phyloP scores from a whole-genome alignment of 768 basidiomycete species.

The Lactarius vividus region DNA sequence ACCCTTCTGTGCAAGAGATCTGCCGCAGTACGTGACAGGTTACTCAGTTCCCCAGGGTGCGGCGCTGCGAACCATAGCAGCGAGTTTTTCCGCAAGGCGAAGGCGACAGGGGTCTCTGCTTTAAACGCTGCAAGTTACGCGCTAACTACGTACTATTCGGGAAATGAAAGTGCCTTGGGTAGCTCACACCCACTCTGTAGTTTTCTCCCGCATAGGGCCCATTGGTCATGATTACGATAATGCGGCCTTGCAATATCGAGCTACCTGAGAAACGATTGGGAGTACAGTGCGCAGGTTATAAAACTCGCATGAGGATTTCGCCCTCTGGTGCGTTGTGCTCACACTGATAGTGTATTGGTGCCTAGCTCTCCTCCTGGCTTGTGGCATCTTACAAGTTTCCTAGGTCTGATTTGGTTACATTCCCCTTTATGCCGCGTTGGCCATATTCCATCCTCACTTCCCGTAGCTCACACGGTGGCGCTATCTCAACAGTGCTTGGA shows the following conservation, averaged over 20 bases:
- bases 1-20: too few species aligned
- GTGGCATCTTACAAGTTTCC: neutral
- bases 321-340: slow-evolving; percentile 60
- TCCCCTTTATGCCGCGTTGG: neutral
- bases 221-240: slow-evolving; percentile 55
- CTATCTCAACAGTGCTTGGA: neutral
- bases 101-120: too few species aligned
- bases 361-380: neutral
- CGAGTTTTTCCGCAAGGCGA: too few species aligned
- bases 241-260: slow-evolving; percentile 43
- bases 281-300: slow-evolving; percentile 59
- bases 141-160: slow-evolving; percentile 53
- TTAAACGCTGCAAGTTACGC: too few species aligned
- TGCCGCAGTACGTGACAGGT: too few species aligned
- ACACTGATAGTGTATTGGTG: too few species aligned
- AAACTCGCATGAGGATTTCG: slow-evolving; percentile 55
- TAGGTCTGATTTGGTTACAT: neutral
- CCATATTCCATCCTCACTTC: neutral
- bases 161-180: slow-evolving; percentile 40
- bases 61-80: too few species aligned
- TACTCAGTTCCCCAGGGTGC: too few species aligned
- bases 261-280: slow-evolving; percentile 41
- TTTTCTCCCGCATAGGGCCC: slow-evolving; percentile 61
- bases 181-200: slow-evolving; percentile 72
- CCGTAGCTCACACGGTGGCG: neutral